A percentile compares a stretch with the other conserved stretches of the same genome.
These are phyloP conservation scores for Blastocystis sp. DNA, from an alignment of 352 stramenopile species.

Conservation along the genomic window DNA sequence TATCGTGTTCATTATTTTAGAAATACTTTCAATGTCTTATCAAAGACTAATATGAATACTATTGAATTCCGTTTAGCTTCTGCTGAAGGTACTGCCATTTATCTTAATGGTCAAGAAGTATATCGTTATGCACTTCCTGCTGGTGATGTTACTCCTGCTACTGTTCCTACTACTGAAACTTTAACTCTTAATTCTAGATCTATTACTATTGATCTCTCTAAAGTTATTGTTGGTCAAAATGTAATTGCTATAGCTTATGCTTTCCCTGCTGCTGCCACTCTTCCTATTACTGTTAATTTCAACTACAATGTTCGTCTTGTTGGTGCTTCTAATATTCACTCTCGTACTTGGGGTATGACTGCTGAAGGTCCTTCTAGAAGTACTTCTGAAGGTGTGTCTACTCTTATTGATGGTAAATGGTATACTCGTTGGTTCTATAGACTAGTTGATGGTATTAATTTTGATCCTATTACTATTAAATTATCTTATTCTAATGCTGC, in stretches of 20 bases:
- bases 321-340: no score
- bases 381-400: not conserved
- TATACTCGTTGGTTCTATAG: no score
- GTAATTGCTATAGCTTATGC: not conserved
- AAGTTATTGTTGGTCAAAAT: conserved; percentile 1
- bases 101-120: conserved; percentile 15
- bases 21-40: conserved; percentile 3
- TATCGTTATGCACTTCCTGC: conserved; percentile 8
- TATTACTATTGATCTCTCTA: not conserved
- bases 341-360: not conserved
- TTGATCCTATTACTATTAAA: not conserved
- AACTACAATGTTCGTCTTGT: conserved; percentile 10
- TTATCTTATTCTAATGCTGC: not conserved
- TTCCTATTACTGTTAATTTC: conserved; percentile 11
- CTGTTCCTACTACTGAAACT: not conserved
- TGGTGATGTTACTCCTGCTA: not conserved
- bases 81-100: not conserved
- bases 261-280: no score
- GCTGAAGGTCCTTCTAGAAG: not conserved
- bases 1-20: conserved; percentile 3
- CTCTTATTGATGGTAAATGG: no score
- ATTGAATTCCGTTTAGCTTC: conserved; percentile 3
- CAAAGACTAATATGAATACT: not conserved
- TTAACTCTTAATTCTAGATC: not conserved
- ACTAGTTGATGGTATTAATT: no score